These are phyloP conservation scores for Triticum turgidum DNA, from an alignment of 176 grass and related monocot genomes.

Conservation along the genomic window DNA sequence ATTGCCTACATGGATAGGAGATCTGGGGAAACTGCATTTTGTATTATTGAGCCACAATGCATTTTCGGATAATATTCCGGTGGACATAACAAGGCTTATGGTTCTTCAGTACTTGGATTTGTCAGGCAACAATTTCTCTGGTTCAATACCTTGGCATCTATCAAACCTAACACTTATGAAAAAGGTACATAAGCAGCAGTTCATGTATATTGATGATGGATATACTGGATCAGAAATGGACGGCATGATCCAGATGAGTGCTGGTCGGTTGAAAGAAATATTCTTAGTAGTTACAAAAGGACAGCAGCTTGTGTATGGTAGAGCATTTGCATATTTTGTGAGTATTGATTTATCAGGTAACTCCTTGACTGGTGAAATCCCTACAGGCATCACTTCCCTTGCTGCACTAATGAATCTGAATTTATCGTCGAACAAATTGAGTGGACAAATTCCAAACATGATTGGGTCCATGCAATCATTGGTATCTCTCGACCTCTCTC, in stretches of 20 bases:
- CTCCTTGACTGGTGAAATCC: slow-evolving; percentile 26
- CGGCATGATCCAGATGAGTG: too few species aligned
- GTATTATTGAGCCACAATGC: not conserved
- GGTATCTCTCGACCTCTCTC: not conserved
- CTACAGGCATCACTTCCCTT: slow-evolving; percentile 12
- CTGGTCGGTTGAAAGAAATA: too few species aligned
- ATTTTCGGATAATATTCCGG: not conserved
- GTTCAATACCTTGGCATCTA: too few species aligned
- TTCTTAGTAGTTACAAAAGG: too few species aligned
- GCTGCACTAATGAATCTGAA: slow-evolving; percentile 12
- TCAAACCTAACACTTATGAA: too few species aligned
- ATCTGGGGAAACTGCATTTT: not conserved
- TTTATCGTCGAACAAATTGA: slow-evolving; percentile 27
- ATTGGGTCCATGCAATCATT: slow-evolving; percentile 30
- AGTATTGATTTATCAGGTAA: slow-evolving; percentile 33
- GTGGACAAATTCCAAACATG: slow-evolving; percentile 1
- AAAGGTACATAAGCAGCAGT: too few species aligned
- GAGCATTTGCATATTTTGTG: not conserved
- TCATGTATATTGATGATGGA: too few species aligned
- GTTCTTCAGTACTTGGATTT: too few species aligned
- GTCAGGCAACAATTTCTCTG: too few species aligned
- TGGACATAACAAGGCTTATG: not conserved
- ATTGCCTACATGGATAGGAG: not conserved
- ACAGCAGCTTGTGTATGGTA: too few species aligned
- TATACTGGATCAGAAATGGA: too few species aligned